These are phyloP conservation scores for Cryphonectria parasitica DNA, from an alignment of 2,329 filamentous ascomycete genomes.

Conservation along the genomic window DNA sequence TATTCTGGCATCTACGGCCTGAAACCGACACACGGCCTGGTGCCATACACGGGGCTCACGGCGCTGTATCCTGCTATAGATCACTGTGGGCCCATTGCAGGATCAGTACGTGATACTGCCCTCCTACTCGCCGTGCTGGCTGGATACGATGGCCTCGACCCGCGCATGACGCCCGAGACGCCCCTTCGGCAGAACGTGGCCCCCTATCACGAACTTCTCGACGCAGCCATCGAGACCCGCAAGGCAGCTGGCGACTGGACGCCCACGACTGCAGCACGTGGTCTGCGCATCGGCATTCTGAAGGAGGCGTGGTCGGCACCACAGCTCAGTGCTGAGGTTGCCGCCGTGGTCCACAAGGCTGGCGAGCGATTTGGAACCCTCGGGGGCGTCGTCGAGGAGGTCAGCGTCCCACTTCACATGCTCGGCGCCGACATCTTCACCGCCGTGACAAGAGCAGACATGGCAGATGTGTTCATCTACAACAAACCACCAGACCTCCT, in stretches of 20 bases:
- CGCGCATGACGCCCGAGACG: constrained; percentile 44
- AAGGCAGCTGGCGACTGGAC: constrained; percentile 33
- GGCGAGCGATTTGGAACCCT: constrained; percentile 44
- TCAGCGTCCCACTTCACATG: constrained; percentile 52
- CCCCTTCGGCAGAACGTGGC: constrained; percentile 40
- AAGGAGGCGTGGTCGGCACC: constrained; percentile 46
- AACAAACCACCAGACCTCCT: constrained; percentile 39
- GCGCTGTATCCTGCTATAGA: constrained; percentile 47
- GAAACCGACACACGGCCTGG: constrained; percentile 53
- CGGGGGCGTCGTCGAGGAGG: constrained; percentile 48
- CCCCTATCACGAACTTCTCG: constrained; percentile 39
- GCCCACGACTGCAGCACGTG: constrained; percentile 38
- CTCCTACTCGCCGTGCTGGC: constrained; percentile 46
- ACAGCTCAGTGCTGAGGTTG: constrained; percentile 44
- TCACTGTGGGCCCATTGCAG: constrained; percentile 50
- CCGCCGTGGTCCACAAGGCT: constrained; percentile 40
- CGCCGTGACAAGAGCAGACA: constrained; percentile 40
- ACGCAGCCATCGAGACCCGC: constrained; percentile 31
- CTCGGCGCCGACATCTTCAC: constrained; percentile 54
- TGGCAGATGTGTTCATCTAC: constrained; percentile 38
- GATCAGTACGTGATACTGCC: constrained; percentile 47
- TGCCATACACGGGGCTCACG: constrained; percentile 54
- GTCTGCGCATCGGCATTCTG: constrained; percentile 50
- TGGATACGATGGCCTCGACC: constrained; percentile 54
- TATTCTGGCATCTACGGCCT: constrained; percentile 48